Evolutionary conservation across 2,329 filamentous ascomycete species (phyloP).

Genomic region (Fusarium mangiferae): DNA sequence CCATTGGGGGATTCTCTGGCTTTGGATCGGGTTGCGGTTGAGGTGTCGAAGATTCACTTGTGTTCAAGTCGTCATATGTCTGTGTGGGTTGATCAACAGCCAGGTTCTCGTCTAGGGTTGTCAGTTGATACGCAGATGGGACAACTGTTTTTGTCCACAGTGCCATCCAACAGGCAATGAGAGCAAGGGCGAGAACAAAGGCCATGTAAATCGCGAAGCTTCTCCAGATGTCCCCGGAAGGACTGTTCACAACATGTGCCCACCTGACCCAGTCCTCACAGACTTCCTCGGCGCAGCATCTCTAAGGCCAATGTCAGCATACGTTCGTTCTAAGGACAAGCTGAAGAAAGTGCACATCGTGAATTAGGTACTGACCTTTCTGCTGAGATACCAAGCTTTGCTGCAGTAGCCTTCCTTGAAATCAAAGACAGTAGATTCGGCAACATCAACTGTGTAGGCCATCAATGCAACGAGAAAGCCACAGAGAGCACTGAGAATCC

Average conservation of each 20-base stretch:
- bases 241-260: slow-evolving; percentile 60
- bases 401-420: slow-evolving; percentile 89
- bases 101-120: slow-evolving; percentile 92
- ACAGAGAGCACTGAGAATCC: slow-evolving; percentile 91
- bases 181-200: slow-evolving; percentile 75
- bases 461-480: slow-evolving; percentile 85
- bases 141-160: slow-evolving; percentile 94
- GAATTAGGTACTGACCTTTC: slow-evolving; percentile 61
- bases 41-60: slow-evolving; percentile 58
- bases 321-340: not conserved
- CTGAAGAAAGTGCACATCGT: not conserved
- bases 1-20: slow-evolving; percentile 72
- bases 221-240: slow-evolving; percentile 67
- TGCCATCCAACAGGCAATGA: slow-evolving; percentile 80
- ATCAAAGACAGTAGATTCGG: slow-evolving; percentile 87
- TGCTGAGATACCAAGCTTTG: slow-evolving; percentile 76
- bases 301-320: slow-evolving; percentile 47
- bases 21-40: slow-evolving; percentile 51
- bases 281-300: slow-evolving; percentile 64
- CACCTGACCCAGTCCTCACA: slow-evolving; percentile 68
- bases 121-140: slow-evolving; percentile 85
- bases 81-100: slow-evolving; percentile 68
- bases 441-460: slow-evolving; percentile 89
- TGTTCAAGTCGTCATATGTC: slow-evolving; percentile 52
- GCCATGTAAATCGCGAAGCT: slow-evolving; percentile 81